Evolutionary conservation across 345 rosid species (phyloP).

Genomic region (Hirschfeldia incana): DNA sequence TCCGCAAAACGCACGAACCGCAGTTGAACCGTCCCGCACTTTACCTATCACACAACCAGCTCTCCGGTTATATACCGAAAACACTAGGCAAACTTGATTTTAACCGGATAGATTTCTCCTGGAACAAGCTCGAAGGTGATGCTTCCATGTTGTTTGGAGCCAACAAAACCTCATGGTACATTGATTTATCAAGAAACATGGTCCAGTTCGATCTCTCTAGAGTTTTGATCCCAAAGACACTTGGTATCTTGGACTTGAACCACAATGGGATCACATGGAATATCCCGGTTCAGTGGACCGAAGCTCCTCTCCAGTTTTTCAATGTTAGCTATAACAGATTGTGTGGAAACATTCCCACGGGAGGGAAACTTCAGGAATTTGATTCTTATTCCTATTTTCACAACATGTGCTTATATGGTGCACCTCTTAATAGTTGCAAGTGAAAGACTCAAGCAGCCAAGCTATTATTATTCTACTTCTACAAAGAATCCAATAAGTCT

Average conservation of each 20-base stretch:
- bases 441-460: slow-evolving; percentile 18
- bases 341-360: slow-evolving; percentile 66
- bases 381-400: slow-evolving; percentile 55
- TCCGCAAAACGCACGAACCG: no score
- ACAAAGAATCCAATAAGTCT: not conserved
- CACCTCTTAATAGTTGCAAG: slow-evolving; percentile 59
- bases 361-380: slow-evolving; percentile 62
- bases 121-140: slow-evolving; percentile 68
- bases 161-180: slow-evolving; percentile 25
- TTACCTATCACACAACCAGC: slow-evolving; percentile 65
- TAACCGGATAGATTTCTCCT: slow-evolving; percentile 50
- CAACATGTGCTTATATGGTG: slow-evolving; percentile 77
- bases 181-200: slow-evolving; percentile 67
- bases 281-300: slow-evolving; percentile 53
- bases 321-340: slow-evolving; percentile 77
- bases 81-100: slow-evolving; percentile 56
- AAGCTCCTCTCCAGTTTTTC: slow-evolving; percentile 40
- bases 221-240: slow-evolving; percentile 42
- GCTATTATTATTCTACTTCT: not conserved
- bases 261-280: slow-evolving; percentile 69
- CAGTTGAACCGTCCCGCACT: slow-evolving; percentile 9
- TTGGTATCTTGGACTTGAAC: slow-evolving; percentile 56
- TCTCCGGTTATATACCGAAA: slow-evolving; percentile 58
- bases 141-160: slow-evolving; percentile 54
- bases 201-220: slow-evolving; percentile 59